Conservation (phyloP, 108 stramenopile species). For the Epipyxis sp. region DNA sequence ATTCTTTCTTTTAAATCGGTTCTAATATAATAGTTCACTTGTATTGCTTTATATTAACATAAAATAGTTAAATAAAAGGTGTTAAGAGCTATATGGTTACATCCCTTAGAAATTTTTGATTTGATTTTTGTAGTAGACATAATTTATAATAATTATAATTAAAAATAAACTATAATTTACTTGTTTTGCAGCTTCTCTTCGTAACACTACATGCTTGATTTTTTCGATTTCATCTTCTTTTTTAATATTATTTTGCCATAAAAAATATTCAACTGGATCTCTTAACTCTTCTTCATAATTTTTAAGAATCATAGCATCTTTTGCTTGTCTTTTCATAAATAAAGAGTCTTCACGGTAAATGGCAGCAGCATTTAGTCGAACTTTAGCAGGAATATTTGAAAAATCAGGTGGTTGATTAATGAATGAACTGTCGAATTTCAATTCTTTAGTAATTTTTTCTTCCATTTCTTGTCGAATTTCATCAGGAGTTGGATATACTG, state of each 20-base stretch:
- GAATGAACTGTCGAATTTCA: conserved; percentile 44
- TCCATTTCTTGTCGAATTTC: conserved; percentile 38
- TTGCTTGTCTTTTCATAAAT: conserved; percentile 57
- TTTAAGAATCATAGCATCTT: conserved; percentile 51
- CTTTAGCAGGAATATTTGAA: conserved; percentile 39
- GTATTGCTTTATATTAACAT: no score
- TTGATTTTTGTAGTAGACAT: no score
- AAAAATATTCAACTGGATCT: conserved; percentile 54
- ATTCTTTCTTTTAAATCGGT: no score
- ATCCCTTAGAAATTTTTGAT: no score
- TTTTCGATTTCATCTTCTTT: conserved; percentile 37
- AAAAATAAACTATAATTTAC: no score
- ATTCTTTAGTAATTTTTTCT: conserved; percentile 36
- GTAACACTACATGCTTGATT: conserved; percentile 30
- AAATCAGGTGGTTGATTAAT: conserved; percentile 28
- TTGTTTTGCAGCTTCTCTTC: conserved; percentile 33
- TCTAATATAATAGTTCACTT: no score
- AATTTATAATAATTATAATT: no score
- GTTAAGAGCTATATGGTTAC: no score
- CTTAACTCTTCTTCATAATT: conserved; percentile 59
- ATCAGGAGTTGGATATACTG: background rate
- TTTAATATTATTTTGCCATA: conserved; percentile 56
- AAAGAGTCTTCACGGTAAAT: conserved; percentile 61
- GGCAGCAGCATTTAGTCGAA: conserved; percentile 60
- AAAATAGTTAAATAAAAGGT: no score